Percentiles rank a stretch among this genome's conserved stretches.
These are phyloP conservation scores for Novymonas esmeraldas DNA, from an alignment of 208 protist species.

Conservation along the genomic window DNA sequence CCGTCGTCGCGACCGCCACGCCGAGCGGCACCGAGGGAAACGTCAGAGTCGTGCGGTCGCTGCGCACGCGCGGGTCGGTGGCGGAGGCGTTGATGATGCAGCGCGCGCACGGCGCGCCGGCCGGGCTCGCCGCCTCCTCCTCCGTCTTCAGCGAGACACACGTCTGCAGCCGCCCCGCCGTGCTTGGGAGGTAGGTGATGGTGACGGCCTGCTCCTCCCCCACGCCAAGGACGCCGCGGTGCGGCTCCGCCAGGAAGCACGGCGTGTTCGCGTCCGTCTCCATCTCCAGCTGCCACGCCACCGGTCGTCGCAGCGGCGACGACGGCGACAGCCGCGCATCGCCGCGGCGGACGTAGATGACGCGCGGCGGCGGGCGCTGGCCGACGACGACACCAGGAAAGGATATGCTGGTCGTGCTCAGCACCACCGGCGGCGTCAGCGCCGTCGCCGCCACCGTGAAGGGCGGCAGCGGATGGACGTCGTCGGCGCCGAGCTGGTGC, in stretches of 20 bases:
- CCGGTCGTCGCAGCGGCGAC: constrained; percentile 19
- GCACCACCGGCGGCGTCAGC: constrained; percentile 35
- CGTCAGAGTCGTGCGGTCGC: constrained; percentile 76
- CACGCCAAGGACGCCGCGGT: constrained; percentile 49
- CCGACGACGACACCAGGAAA: constrained; percentile 69
- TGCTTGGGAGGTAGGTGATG: constrained; percentile 73
- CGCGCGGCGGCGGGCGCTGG: constrained; percentile 44
- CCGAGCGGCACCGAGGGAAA: constrained; percentile 91
- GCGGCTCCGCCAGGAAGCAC: constrained; percentile 71
- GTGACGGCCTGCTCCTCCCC: constrained; percentile 56
- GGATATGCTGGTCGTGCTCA: constrained; percentile 35
- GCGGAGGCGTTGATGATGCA: constrained; percentile 64
- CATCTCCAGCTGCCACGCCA: constrained; percentile 25
- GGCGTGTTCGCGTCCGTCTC: constrained; percentile 12
- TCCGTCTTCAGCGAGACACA: constrained; percentile 63
- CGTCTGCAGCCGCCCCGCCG: constrained; percentile 33
- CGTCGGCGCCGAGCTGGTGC: constrained; percentile 76
- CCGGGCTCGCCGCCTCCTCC: constrained; percentile 20
- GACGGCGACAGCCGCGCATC: constrained; percentile 14
- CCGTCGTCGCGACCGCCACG: constrained; percentile 54
- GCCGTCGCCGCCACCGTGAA: constrained; percentile 53
- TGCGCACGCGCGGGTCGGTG: constrained; percentile 73
- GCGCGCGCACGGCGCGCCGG: constrained; percentile 51
- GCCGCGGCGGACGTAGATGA: constrained; percentile 53
- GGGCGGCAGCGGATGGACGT: constrained; percentile 65